phyloP scores from a whole-genome alignment of 805 yeast species.

The Wickerhamomyces alni region DNA sequence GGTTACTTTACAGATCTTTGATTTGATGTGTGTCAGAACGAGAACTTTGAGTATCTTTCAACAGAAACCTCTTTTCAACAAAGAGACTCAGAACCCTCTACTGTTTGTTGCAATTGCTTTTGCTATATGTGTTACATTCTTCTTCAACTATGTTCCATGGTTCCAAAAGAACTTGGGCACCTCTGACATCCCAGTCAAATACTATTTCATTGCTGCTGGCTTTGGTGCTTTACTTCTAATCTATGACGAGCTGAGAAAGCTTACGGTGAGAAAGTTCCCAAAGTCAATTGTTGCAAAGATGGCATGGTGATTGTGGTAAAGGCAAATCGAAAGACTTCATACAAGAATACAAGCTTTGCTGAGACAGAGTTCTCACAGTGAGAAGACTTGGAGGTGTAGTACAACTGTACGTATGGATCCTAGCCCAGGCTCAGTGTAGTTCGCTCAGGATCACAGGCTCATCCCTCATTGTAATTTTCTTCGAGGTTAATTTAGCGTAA shows the following conservation, averaged over 20 bases:
- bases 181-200: constrained; percentile 36
- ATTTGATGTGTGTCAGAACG: constrained; percentile 37
- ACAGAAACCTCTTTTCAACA: constrained; percentile 31
- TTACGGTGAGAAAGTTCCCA: constrained; percentile 31
- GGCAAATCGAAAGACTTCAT: too few relatives aligned
- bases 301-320: constrained; percentile 38
- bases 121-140: constrained; percentile 32
- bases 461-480: too few relatives aligned
- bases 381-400: too few relatives aligned
- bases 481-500: too few relatives aligned
- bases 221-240: constrained; percentile 35
- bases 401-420: too few relatives aligned
- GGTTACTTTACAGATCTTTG: constrained; percentile 43
- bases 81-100: constrained; percentile 16
- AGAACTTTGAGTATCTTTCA: constrained; percentile 37
- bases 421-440: too few relatives aligned
- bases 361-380: too few relatives aligned
- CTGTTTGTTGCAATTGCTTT: constrained; percentile 30
- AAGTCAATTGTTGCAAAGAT: constrained; percentile 30
- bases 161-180: constrained; percentile 31
- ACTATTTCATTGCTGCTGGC: constrained; percentile 39
- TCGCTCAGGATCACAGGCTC: too few relatives aligned
- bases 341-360: too few relatives aligned
- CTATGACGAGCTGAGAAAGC: constrained; percentile 39
- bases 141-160: constrained; percentile 38